A percentile compares a stretch with the other conserved stretches of the same genome.
phyloP scores from a whole-genome alignment of 2,329 filamentous ascomycete species.

The Coleophoma crateriformis region DNA sequence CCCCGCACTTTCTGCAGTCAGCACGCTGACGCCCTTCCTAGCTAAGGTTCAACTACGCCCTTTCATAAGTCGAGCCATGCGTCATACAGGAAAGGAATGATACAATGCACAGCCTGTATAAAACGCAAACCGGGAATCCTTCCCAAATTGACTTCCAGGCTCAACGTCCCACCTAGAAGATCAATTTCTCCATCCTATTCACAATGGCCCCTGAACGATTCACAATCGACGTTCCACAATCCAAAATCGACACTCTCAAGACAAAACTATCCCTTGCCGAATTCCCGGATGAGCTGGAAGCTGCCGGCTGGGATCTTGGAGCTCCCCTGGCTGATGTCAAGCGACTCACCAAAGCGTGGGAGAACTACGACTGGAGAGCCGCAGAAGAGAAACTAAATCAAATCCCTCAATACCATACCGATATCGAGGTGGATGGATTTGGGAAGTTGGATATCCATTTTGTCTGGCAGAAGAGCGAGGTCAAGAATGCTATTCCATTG shows the following conservation, averaged over 20 bases:
- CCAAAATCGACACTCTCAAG: conserved; percentile 45
- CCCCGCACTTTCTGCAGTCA: too few relatives aligned
- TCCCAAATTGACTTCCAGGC: too few relatives aligned
- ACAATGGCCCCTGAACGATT: conserved; percentile 30
- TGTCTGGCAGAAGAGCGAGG: conserved; percentile 47
- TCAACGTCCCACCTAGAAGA: too few relatives aligned
- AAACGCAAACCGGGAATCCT: too few relatives aligned
- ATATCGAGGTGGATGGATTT: conserved; percentile 51
- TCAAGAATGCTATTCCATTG: conserved; percentile 48
- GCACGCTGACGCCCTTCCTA: too few relatives aligned
- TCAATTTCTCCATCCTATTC: neutral
- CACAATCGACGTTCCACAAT: conserved; percentile 44
- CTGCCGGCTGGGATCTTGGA: conserved; percentile 50
- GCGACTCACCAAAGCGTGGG: conserved; percentile 52
- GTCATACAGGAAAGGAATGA: too few relatives aligned
- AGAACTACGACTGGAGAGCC: conserved; percentile 55
- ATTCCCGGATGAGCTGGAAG: conserved; percentile 52
- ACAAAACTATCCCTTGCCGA: conserved; percentile 46
- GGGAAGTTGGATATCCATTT: conserved; percentile 58
- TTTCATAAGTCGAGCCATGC: too few relatives aligned
- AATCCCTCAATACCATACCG: conserved; percentile 52
- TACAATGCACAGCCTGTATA: too few relatives aligned
- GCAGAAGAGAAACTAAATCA: conserved; percentile 54
- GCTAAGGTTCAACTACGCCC: too few relatives aligned
- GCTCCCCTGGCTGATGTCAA: conserved; percentile 54